Percentiles rank a stretch among this genome's conserved stretches.
These are phyloP conservation scores for Haberlea rhodopensis DNA, from an alignment of 257 asterid genomes.

Conservation along the genomic window DNA sequence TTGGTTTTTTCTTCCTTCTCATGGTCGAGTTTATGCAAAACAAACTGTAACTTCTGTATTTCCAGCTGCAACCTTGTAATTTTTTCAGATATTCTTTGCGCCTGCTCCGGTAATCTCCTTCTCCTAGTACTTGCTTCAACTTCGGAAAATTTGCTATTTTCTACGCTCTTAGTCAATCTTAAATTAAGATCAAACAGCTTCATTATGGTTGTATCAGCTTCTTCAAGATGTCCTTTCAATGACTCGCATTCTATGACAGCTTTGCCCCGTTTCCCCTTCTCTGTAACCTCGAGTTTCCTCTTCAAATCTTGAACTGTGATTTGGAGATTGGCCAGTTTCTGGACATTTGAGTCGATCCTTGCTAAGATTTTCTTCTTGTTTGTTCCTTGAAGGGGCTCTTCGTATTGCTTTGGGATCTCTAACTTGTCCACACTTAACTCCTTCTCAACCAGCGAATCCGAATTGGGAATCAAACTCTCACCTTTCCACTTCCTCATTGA, in stretches of 20 bases:
- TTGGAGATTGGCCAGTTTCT: constrained; percentile 80
- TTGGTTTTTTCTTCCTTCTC: constrained; percentile 32
- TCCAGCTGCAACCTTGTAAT: constrained; percentile 61
- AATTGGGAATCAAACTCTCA: constrained; percentile 21
- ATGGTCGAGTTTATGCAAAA: constrained; percentile 48
- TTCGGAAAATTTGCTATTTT: constrained; percentile 46
- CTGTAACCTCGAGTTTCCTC: constrained; percentile 69
- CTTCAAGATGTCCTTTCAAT: constrained; percentile 75
- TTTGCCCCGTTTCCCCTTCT: constrained; percentile 77
- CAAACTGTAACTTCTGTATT: constrained; percentile 55
- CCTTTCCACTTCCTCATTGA: constrained; percentile 52
- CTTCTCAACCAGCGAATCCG: constrained; percentile 40
- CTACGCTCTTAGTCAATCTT: constrained; percentile 57
- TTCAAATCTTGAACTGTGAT: constrained; percentile 78
- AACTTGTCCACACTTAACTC: constrained; percentile 57
- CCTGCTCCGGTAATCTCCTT: constrained; percentile 49
- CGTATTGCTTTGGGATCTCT: constrained; percentile 52
- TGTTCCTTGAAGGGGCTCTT: constrained; percentile 57
- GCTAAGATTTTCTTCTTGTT: constrained; percentile 68
- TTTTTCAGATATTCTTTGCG: constrained; percentile 56
- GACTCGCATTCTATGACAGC: constrained; percentile 71
- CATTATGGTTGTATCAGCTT: constrained; percentile 63
- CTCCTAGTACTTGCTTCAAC: constrained; percentile 51
- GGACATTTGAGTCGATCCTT: constrained; percentile 81
- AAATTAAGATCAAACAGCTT: constrained; percentile 71